A percentile compares a stretch with the other conserved stretches of the same genome.
These are phyloP conservation scores for Arctostaphylos glauca DNA, from an alignment of 148 eudicot species.

Conservation along the genomic window DNA sequence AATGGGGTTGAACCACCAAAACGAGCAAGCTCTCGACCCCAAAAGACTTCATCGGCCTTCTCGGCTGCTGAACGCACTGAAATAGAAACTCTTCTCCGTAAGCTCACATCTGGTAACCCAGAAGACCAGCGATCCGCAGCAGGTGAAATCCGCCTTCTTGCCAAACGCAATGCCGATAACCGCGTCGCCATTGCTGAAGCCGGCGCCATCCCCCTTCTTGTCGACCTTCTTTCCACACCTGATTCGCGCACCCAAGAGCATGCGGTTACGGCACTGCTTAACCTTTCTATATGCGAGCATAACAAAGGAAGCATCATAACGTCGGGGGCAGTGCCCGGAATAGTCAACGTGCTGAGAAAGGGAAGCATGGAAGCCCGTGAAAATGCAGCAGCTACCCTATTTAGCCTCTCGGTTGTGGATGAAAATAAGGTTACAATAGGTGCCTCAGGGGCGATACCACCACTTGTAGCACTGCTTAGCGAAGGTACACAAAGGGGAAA, in stretches of 20 bases:
- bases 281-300: constrained; percentile 85
- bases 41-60: constrained; percentile 46
- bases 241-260: constrained; percentile 85
- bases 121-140: constrained; percentile 75
- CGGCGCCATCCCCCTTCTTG: constrained; percentile 85
- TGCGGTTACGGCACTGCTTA: constrained; percentile 87
- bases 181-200: constrained; percentile 86
- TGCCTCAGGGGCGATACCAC: constrained; percentile 75
- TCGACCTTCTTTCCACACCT: constrained; percentile 50
- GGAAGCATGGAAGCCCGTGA: constrained; percentile 94
- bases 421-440: constrained; percentile 90
- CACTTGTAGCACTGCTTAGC: constrained; percentile 66
- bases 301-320: constrained; percentile 75
- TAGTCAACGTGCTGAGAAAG: constrained; percentile 72
- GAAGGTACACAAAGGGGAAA: constrained; percentile 87
- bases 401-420: constrained; percentile 88
- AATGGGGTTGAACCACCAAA: constrained; percentile 79
- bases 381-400: constrained; percentile 90
- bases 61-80: constrained; percentile 66
- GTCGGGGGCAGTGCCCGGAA: constrained; percentile 77
- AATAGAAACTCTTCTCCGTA: constrained; percentile 57
- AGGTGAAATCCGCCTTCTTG: constrained; percentile 77
- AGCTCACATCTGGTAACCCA: constrained; percentile 56
- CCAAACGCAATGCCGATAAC: constrained; percentile 79
- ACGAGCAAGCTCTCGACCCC: constrained; percentile 44